These are phyloP conservation scores for Penicillium coffeae DNA, from an alignment of 495 filamentous ascomycete genomes.

Conservation along the genomic window DNA sequence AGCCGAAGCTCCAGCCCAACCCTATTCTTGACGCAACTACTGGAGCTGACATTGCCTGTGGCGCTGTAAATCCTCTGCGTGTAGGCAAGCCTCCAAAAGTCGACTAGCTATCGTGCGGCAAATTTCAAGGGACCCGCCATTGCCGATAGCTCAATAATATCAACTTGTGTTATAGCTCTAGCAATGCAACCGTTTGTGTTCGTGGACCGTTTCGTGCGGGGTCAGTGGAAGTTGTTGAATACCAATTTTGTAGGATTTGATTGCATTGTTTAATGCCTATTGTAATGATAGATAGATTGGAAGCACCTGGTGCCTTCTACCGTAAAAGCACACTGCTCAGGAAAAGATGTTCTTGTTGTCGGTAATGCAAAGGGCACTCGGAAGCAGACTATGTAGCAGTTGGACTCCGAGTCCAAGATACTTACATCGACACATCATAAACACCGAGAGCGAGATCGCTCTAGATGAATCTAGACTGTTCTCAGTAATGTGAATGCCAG, in stretches of 20 bases:
- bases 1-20: conserved; percentile 14
- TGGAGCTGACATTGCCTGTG: conserved; percentile 11
- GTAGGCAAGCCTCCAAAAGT: not conserved
- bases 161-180: conserved; percentile 1
- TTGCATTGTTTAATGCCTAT: too few relatives aligned
- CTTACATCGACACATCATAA: too few relatives aligned
- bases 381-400: too few relatives aligned
- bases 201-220: too few relatives aligned
- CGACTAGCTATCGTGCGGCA: not conserved
- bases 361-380: too few relatives aligned
- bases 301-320: too few relatives aligned
- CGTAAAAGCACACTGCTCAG: too few relatives aligned
- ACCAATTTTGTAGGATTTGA: too few relatives aligned
- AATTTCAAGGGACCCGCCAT: conserved; percentile 13
- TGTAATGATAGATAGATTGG: too few relatives aligned
- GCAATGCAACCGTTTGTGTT: not conserved
- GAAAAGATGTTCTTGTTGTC: too few relatives aligned
- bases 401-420: too few relatives aligned
- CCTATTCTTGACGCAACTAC: conserved; percentile 4
- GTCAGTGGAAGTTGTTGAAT: too few relatives aligned
- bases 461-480: not conserved
- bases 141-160: conserved; percentile 5
- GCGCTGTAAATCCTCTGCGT: conserved; percentile 7
- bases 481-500: not conserved
- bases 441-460: not conserved